Evolutionary conservation across 2,329 filamentous ascomycete genomes (phyloP).

Genomic region (Phialophora expanda): DNA sequence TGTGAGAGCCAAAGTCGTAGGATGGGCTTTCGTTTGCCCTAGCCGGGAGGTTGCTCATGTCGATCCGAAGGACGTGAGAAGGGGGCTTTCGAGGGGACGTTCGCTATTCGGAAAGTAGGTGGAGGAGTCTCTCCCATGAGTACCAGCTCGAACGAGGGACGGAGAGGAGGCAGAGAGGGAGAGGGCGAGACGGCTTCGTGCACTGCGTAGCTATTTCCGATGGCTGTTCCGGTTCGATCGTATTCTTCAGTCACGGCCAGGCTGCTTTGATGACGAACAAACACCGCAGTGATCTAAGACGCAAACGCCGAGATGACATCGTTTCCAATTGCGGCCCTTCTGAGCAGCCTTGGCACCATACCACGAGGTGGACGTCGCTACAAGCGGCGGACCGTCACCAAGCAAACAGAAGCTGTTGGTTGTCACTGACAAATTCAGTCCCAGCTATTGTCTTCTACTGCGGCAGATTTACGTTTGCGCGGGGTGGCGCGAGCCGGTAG

Average conservation of each 20-base stretch:
- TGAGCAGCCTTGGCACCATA: slow-evolving; percentile 7
- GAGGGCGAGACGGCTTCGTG: background rate
- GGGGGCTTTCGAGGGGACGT: slow-evolving; percentile 8
- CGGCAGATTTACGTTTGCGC: slow-evolving; percentile 9
- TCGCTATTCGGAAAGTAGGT: slow-evolving; percentile 15
- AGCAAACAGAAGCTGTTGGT: background rate
- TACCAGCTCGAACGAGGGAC: background rate
- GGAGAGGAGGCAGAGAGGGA: background rate
- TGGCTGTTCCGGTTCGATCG: background rate
- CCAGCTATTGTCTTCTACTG: slow-evolving; percentile 5
- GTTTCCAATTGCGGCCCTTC: background rate
- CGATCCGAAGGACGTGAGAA: slow-evolving; percentile 21
- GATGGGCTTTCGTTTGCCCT: slow-evolving; percentile 33
- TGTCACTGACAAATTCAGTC: background rate
- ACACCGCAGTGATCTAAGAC: background rate
- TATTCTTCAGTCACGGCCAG: background rate
- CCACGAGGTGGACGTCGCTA: background rate
- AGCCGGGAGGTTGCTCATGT: slow-evolving; percentile 37
- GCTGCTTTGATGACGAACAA: slow-evolving; percentile 22
- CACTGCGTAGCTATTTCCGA: background rate
- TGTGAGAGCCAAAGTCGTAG: slow-evolving; percentile 14
- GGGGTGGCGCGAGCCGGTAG: background rate
- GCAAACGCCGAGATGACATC: slow-evolving; percentile 2
- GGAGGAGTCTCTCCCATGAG: slow-evolving; percentile 23
- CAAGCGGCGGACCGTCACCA: background rate